Conservation (phyloP, 148 eudicot species). For the Fagopyrum esculentum region DNA sequence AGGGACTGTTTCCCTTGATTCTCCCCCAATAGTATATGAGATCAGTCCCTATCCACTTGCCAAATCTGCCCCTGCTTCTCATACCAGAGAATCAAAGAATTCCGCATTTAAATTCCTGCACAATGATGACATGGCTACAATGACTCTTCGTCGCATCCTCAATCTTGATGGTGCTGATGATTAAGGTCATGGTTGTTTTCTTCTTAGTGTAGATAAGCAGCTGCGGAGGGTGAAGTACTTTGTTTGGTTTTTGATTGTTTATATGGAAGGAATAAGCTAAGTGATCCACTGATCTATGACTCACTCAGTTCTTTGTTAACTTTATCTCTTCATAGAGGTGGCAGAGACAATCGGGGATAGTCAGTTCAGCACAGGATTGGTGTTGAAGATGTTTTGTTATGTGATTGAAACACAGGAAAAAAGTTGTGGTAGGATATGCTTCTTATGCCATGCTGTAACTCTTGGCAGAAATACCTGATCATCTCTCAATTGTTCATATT, state of each 20-base stretch:
- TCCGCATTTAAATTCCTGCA: conserved; percentile 21
- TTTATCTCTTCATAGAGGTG: neutral
- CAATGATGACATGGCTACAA: conserved; percentile 42
- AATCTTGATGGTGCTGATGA: conserved; percentile 45
- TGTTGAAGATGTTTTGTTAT: neutral
- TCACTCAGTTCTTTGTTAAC: neutral
- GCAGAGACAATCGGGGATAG: conserved; percentile 1
- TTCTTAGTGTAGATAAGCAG: conserved; percentile 34
- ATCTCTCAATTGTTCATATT: conserved; percentile 9
- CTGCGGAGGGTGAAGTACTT: neutral
- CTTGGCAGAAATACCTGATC: neutral
- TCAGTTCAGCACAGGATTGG: neutral
- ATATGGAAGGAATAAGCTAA: conserved; percentile 17
- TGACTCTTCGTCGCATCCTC: conserved; percentile 63
- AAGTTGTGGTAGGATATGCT: neutral
- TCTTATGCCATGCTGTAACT: neutral
- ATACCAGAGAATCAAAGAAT: conserved; percentile 30
- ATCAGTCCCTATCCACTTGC: conserved; percentile 29
- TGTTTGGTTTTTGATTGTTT: conserved; percentile 23
- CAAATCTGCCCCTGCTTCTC: conserved; percentile 65
- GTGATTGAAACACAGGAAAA: neutral
- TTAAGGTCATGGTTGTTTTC: conserved; percentile 23
- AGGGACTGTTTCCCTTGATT: conserved; percentile 45
- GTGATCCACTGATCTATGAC: neutral
- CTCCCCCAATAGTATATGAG: conserved; percentile 28